Evolutionary conservation across 345 rosid genomes (phyloP).

Genomic region (Acer campestre): DNA sequence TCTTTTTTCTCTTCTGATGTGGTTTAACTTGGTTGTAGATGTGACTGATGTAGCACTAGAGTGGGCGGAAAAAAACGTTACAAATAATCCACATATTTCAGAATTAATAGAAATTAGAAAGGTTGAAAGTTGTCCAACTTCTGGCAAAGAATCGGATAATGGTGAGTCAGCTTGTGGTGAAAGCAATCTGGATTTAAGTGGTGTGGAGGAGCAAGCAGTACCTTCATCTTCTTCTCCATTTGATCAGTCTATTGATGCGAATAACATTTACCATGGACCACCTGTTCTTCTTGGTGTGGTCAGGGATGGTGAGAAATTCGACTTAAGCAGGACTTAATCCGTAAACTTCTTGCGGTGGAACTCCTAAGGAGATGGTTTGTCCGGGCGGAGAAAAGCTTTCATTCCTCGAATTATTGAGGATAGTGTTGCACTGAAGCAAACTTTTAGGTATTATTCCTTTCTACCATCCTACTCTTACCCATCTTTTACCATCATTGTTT

Average conservation of each 20-base stretch:
- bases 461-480: too few species aligned
- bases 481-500: too few species aligned
- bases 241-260: conserved; percentile 25
- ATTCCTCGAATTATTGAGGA: too few species aligned
- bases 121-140: conserved; percentile 36
- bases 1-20: neutral
- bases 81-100: conserved; percentile 65
- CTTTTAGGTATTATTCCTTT: too few species aligned
- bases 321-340: conserved; percentile 91
- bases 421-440: too few species aligned
- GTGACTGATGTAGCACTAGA: conserved; percentile 76
- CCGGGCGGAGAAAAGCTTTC: too few species aligned
- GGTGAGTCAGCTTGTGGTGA: conserved; percentile 23
- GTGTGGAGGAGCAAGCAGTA: conserved; percentile 17
- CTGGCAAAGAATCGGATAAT: conserved; percentile 24
- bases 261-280: conserved; percentile 40
- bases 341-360: conserved; percentile 88
- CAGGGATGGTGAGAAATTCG: conserved; percentile 70
- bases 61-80: too few species aligned
- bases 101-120: conserved; percentile 70
- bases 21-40: conserved; percentile 51
- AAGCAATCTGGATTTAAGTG: conserved; percentile 21
- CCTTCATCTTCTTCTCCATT: conserved; percentile 22
- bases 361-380: conserved; percentile 23
- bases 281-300: conserved; percentile 68